phyloP scores from a whole-genome alignment of 495 filamentous ascomycete genomes.

The Hypoxylon fragiforme region DNA sequence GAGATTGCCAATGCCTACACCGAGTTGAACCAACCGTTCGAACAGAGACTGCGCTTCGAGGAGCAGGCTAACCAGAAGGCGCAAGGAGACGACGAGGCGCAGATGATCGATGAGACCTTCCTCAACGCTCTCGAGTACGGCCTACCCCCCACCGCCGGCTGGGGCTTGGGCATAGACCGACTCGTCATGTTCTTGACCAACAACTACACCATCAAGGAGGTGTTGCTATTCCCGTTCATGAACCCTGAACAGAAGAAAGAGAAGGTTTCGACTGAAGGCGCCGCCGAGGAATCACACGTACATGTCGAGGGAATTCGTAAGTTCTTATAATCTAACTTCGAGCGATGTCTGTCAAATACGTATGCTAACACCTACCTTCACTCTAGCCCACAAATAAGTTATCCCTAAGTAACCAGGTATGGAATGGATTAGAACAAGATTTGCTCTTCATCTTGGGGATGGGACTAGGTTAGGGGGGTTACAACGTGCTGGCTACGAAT shows the following conservation, averaged over 20 bases:
- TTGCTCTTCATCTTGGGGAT: conserved; percentile 1
- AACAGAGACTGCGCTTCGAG: conserved; percentile 91
- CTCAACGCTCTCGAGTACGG: conserved; percentile 79
- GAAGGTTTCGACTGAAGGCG: conserved; percentile 5
- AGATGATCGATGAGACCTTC: conserved; percentile 93
- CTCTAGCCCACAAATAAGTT: conserved; percentile 26
- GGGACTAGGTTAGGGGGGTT: too few species aligned
- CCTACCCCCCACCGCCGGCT: conserved; percentile 91
- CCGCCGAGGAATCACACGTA: conserved; percentile 23
- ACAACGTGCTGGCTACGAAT: too few species aligned
- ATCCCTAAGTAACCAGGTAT: too few species aligned
- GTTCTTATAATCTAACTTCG: conserved; percentile 8
- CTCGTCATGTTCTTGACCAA: conserved; percentile 97
- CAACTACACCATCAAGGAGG: conserved; percentile 93
- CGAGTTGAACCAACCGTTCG: conserved; percentile 96
- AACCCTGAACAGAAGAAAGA: conserved; percentile 40
- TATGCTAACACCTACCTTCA: too few species aligned
- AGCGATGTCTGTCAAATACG: neutral
- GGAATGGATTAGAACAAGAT: neutral
- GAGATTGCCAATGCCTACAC: conserved; percentile 97
- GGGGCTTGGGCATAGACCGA: conserved; percentile 97
- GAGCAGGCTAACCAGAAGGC: conserved; percentile 96
- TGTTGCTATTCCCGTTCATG: conserved; percentile 81
- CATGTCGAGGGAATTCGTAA: conserved; percentile 26
- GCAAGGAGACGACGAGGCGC: conserved; percentile 95